A percentile compares a stretch with the other conserved stretches of the same genome.
Evolutionary conservation across 2,329 filamentous ascomycete species (phyloP).

Genomic region (Emericellopsis cladophorae): DNA sequence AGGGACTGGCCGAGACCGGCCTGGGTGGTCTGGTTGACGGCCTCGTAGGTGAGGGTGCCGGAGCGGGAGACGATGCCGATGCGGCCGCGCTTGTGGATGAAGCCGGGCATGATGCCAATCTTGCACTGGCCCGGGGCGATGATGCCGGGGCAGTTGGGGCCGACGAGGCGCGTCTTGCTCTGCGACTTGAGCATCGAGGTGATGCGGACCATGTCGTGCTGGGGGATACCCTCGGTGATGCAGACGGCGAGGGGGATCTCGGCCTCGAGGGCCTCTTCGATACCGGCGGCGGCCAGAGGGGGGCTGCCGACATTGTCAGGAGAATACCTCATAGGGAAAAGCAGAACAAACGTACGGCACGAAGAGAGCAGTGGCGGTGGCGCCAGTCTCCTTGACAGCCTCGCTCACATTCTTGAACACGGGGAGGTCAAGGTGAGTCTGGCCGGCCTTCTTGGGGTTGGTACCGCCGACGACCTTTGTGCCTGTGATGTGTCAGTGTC

Average conservation of each 20-base stretch:
- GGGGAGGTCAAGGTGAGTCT: slow-evolving; percentile 77
- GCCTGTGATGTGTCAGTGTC: slow-evolving; percentile 34
- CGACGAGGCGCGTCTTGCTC: slow-evolving; percentile 90
- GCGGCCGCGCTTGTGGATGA: slow-evolving; percentile 99
- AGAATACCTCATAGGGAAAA: background rate
- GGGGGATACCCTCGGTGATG: slow-evolving; percentile 95
- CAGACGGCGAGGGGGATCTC: slow-evolving; percentile 93
- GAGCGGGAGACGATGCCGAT: slow-evolving; percentile 98
- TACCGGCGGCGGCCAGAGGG: slow-evolving; percentile 82
- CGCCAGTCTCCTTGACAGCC: slow-evolving; percentile 80
- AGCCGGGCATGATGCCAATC: slow-evolving; percentile 98
- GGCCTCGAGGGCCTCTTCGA: slow-evolving; percentile 88
- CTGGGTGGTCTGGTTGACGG: slow-evolving; percentile 98
- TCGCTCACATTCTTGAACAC: slow-evolving; percentile 87
- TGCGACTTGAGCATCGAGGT: slow-evolving; percentile 97
- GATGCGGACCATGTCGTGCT: slow-evolving; percentile 99
- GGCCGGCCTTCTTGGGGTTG: slow-evolving; percentile 96
- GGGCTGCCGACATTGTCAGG: slow-evolving; percentile 41
- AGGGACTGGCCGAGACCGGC: slow-evolving; percentile 94
- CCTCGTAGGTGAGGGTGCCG: slow-evolving; percentile 97
- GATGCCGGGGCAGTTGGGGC: slow-evolving; percentile 96
- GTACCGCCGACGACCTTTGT: slow-evolving; percentile 97
- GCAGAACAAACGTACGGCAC: slow-evolving; percentile 70
- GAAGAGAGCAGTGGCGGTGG: slow-evolving; percentile 88
- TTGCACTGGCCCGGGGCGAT: slow-evolving; percentile 96